Evolutionary conservation across 176 grass and related monocot species (phyloP).

Genomic region (Avena atlantica): DNA sequence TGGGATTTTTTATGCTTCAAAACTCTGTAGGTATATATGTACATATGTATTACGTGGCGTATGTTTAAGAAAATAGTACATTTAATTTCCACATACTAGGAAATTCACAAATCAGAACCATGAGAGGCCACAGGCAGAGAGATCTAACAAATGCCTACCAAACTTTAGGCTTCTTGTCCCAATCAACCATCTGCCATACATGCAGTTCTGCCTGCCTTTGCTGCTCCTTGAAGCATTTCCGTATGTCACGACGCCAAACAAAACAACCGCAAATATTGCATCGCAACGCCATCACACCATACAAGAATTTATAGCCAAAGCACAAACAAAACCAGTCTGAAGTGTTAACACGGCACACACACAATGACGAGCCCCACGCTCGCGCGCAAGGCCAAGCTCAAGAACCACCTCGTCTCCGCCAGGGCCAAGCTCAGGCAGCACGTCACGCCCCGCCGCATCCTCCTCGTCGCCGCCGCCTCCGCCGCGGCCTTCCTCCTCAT

Average conservation of each 20-base stretch:
- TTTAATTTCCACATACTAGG: too few relatives aligned
- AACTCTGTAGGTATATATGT: too few relatives aligned
- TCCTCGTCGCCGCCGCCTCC: slow-evolving; percentile 43
- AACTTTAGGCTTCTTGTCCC: slow-evolving; percentile 35
- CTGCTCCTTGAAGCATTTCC: slow-evolving; percentile 44
- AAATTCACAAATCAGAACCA: too few relatives aligned
- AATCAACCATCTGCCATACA: neutral
- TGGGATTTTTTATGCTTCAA: too few relatives aligned
- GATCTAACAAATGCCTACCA: slow-evolving; percentile 22
- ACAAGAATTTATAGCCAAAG: neutral
- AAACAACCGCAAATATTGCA: neutral
- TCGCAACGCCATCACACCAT: neutral
- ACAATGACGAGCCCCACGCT: slow-evolving; percentile 57
- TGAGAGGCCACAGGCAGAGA: too few relatives aligned
- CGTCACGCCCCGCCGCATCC: slow-evolving; percentile 56
- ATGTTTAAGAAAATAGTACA: too few relatives aligned
- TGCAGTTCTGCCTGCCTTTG: slow-evolving; percentile 6
- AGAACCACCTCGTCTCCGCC: slow-evolving; percentile 60
- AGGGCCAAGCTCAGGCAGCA: slow-evolving; percentile 61
- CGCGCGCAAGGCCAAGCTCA: slow-evolving; percentile 56
- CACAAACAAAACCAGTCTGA: neutral
- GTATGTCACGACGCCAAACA: neutral
- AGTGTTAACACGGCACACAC: neutral
- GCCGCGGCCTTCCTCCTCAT: slow-evolving; percentile 46
- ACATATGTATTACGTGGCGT: too few relatives aligned